Evolutionary conservation across 495 filamentous ascomycete genomes (phyloP), one percentile per base, ranked within the genome.

Genomic region (Podospora australis): DNA sequence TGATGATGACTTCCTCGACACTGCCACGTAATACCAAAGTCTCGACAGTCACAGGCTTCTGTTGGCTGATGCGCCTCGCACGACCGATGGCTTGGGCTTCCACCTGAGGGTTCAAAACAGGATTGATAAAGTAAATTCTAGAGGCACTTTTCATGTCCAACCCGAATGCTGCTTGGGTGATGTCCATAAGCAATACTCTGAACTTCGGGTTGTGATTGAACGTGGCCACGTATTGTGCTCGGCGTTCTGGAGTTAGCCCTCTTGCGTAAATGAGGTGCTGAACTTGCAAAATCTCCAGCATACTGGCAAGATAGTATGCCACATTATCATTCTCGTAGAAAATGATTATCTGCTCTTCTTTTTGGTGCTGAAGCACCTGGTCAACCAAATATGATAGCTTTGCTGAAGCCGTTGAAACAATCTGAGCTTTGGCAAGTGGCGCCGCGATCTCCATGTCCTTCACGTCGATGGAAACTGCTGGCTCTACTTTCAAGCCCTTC

Each of bases 1-100:
- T 68, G 0, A 92, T 70, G 65, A 97, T 92, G 17, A 81, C 78
- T 60, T 96, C 89, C 54, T 97, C 91, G 2, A 96, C 73, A 4
- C 87, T 95, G 30, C 80, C 83, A 36, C 77, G 72, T n/a, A 92
- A 62, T 0, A 91, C 86, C 1, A 97, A 72, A 0, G 89, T 97
- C 65, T 96, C 88, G 6, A 95, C 91, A 7, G 78, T 80, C 0
- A 96, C 92, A 0, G 84, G 80, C 46, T 76, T 78, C 8, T 78
- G 80, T 60, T 96, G 91, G 2, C 88, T 87, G 52, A 97, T 95
- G 22, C 91, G 75, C 52, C 95, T 85, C 0, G 87, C 88, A 56
- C 91, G 84, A 54, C 91, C 95, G 53, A 96, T 86, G 2, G 91
- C 91, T 62, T 97, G 91, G 3, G 86, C 88, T 58, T 95, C 87